Evolutionary conservation across 768 basidiomycete species (phyloP), one percentile per base, ranked within the genome.

Genomic region (Punctularia strigosozonata): DNA sequence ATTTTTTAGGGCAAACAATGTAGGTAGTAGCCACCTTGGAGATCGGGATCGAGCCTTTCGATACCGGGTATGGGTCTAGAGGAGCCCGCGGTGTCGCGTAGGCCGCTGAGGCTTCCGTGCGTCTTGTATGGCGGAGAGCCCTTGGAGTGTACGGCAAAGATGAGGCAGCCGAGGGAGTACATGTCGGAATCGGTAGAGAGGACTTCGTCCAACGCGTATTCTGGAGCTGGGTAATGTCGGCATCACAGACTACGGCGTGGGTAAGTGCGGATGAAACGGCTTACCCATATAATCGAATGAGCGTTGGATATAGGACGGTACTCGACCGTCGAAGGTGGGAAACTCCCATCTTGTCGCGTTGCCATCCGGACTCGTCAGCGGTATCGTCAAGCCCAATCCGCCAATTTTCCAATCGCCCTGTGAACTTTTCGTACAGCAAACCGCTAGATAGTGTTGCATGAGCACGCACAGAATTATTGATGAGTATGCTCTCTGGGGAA

Each of bases 361-460:
- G 5, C 90, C 90, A 43, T 82, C 75, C 4, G 76, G 60, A 18
- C 68, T 63, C 26, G 73, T 60, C 6, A 95, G 65, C 5, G 87
- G 71, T 22, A 92, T 90, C 1, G 87, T 89, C 36, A 91, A 64
- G 2, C 89, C 88, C 26, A 99, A 68, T 2, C 90, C 92, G 14
- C 83, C 77, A 24, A 99, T 73, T 61, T 97, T 99, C 95, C 95
- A 99, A 58, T 99, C 95, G 23, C 95, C 94, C 89, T 94, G 48
- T 14, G 32, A 36, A 31, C 18, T n/a, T 34, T 34, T 22, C n/a
- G n/a, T n/a, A n/a, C n/a, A n/a, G n/a, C n/a, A n/a, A n/a, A n/a
- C n/a, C n/a, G n/a, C n/a, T n/a, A n/a, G n/a, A n/a, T n/a, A n/a
- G n/a, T n/a, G n/a, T n/a, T n/a, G n/a, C n/a, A 38, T 8, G 3